Evolutionary conservation across 805 yeast species (phyloP).

Genomic region (Yamadazyma scolyti): DNA sequence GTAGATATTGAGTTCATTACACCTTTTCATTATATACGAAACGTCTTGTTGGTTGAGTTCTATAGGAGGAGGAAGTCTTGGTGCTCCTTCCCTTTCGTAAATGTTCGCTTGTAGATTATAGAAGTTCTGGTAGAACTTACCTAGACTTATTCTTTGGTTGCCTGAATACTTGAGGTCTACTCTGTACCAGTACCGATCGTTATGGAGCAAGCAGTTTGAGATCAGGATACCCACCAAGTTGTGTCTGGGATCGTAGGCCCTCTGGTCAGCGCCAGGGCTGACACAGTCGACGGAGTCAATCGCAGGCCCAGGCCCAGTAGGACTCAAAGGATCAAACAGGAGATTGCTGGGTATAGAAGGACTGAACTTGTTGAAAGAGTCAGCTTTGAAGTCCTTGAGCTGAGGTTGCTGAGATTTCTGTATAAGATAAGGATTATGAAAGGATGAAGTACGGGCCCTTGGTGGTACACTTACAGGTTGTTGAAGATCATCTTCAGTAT

Average conservation of each 20-base stretch:
- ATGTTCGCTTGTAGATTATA: conserved; percentile 27
- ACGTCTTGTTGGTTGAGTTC: conserved; percentile 9
- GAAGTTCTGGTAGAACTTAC: conserved; percentile 35
- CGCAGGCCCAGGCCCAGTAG: too few species aligned
- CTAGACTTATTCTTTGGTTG: conserved; percentile 18
- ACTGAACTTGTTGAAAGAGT: conserved; percentile 2
- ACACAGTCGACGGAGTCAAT: too few species aligned
- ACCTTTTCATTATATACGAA: conserved; percentile 16
- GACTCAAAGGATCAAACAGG: too few species aligned
- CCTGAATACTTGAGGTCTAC: conserved; percentile 20
- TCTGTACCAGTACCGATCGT: conserved; percentile 31
- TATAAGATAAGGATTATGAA: conserved; percentile 3
- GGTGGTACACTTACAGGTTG: background rate
- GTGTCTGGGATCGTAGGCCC: conserved; percentile 3
- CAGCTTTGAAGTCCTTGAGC: conserved; percentile 4
- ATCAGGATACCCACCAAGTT: conserved; percentile 17
- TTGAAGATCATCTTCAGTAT: too few species aligned
- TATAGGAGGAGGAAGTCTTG: conserved; percentile 30
- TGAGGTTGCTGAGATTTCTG: background rate
- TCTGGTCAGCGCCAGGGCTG: too few species aligned
- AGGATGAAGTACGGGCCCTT: background rate
- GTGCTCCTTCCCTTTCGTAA: conserved; percentile 10
- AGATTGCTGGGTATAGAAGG: background rate
- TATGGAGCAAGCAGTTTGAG: conserved; percentile 24
- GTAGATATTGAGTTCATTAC: conserved; percentile 23